Conservation (phyloP, 805 yeast genomes). For the Sugiyamaella marilandica region DNA sequence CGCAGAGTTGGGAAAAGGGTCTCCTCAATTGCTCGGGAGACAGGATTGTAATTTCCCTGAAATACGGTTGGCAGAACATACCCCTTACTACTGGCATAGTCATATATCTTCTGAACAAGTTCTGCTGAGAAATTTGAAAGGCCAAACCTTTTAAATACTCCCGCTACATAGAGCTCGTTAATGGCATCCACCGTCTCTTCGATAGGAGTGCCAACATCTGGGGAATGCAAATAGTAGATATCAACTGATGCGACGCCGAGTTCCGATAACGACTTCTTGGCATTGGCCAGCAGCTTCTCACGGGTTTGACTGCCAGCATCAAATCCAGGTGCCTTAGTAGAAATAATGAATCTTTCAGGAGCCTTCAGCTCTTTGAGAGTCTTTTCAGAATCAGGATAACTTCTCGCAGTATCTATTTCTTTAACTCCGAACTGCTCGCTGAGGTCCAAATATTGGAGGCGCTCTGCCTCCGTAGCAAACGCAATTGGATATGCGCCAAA, state of each 20-base stretch:
- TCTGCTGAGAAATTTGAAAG: slow-evolving; percentile 26
- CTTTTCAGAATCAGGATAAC: slow-evolving; percentile 23
- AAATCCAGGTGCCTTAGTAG: slow-evolving; percentile 24
- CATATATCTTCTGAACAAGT: slow-evolving; percentile 23
- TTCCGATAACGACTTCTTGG: slow-evolving; percentile 18
- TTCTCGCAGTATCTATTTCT: slow-evolving; percentile 29
- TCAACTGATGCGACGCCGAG: slow-evolving; percentile 22
- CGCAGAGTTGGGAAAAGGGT: slow-evolving; percentile 26
- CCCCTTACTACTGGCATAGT: slow-evolving; percentile 21
- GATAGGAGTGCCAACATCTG: slow-evolving; percentile 26
- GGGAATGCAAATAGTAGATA: slow-evolving; percentile 25
- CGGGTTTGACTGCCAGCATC: slow-evolving; percentile 16
- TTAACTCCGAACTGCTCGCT: slow-evolving; percentile 20
- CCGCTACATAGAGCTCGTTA: slow-evolving; percentile 22
- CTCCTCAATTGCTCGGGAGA: slow-evolving; percentile 23
- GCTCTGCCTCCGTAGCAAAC: neutral
- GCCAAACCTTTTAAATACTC: slow-evolving; percentile 28
- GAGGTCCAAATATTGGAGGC: slow-evolving; percentile 6
- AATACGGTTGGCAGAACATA: slow-evolving; percentile 30
- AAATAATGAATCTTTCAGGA: slow-evolving; percentile 19
- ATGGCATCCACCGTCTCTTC: slow-evolving; percentile 27
- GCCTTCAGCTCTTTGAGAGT: slow-evolving; percentile 18
- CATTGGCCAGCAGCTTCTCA: slow-evolving; percentile 16
- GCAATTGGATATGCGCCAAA: neutral
- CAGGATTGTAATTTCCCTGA: slow-evolving; percentile 30